Percentiles rank a stretch among this genome's conserved stretches.
These are phyloP conservation scores for Talaromyces piceae DNA, from an alignment of 2,329 filamentous ascomycete genomes.

Conservation along the genomic window DNA sequence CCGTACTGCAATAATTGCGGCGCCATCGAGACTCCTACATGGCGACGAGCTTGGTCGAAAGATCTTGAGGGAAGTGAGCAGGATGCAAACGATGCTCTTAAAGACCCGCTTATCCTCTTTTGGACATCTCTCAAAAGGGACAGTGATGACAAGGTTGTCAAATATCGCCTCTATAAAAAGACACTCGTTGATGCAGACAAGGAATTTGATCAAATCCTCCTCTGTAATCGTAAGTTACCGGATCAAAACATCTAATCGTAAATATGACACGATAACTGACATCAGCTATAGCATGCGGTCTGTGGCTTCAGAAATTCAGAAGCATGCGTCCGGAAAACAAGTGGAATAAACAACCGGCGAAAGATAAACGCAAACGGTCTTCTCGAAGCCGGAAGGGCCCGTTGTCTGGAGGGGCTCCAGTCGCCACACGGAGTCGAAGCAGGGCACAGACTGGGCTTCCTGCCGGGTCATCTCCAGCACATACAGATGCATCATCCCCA, in stretches of 20 bases:
- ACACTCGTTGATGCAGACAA: conserved; percentile 59
- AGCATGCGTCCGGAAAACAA: conserved; percentile 72
- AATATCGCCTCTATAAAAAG: conserved; percentile 71
- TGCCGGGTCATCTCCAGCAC: conserved; percentile 33
- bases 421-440: conserved; percentile 25
- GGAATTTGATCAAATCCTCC: conserved; percentile 63
- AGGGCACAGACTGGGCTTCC: conserved; percentile 21
- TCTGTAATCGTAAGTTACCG: conserved; percentile 73
- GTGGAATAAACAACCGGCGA: conserved; percentile 63
- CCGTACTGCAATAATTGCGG: conserved; percentile 89
- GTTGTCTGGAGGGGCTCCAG: conserved; percentile 24
- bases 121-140: conserved; percentile 62
- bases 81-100: conserved; percentile 63
- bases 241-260: background rate
- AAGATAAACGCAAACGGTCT: conserved; percentile 34
- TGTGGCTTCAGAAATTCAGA: conserved; percentile 89
- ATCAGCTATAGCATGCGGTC: conserved; percentile 61
- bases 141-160: conserved; percentile 53
- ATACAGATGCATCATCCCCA: conserved; percentile 31
- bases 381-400: conserved; percentile 30
- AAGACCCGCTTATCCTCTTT: conserved; percentile 65
- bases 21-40: conserved; percentile 90
- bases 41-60: conserved; percentile 88
- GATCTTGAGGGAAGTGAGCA: conserved; percentile 62
- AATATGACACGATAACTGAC: conserved; percentile 1